These are phyloP conservation scores for Arachis stenosperma DNA, from an alignment of 306 rosid genomes.

Conservation along the genomic window DNA sequence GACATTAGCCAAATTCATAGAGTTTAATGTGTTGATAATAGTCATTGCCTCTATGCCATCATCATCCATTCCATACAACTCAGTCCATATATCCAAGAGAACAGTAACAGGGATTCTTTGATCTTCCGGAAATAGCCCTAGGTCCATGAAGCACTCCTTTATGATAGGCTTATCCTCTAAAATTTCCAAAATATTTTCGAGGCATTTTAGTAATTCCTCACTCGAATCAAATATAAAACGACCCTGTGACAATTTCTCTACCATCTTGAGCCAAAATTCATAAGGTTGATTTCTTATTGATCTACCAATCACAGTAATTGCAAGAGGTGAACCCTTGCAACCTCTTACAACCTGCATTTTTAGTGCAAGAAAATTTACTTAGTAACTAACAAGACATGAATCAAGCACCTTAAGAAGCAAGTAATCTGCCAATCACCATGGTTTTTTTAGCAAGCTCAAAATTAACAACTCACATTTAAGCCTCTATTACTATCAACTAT, in stretches of 20 bases:
- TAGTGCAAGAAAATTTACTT: neutral
- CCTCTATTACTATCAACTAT: no score
- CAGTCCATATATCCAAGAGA: slow-evolving; percentile 64
- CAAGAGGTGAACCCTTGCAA: slow-evolving; percentile 63
- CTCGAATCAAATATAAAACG: slow-evolving; percentile 51
- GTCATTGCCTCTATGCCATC: slow-evolving; percentile 40
- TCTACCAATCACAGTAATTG: slow-evolving; percentile 50
- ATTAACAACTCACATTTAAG: no score
- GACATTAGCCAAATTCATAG: slow-evolving; percentile 51
- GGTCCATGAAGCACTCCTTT: slow-evolving; percentile 76
- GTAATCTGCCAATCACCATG: neutral
- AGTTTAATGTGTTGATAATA: slow-evolving; percentile 38
- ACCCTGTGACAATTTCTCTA: slow-evolving; percentile 44
- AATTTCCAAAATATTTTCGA: slow-evolving; percentile 52
- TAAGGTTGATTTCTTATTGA: slow-evolving; percentile 46
- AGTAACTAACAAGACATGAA: neutral
- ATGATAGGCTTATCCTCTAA: slow-evolving; percentile 40
- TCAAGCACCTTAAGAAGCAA: neutral
- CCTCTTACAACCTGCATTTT: slow-evolving; percentile 55
- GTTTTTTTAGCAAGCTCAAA: no score
- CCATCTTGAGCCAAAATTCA: slow-evolving; percentile 47
- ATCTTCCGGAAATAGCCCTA: slow-evolving; percentile 70
- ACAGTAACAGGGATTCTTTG: slow-evolving; percentile 53
- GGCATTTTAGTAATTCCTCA: slow-evolving; percentile 42
- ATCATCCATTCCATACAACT: slow-evolving; percentile 50